These are phyloP conservation scores for Mollisiaceae sp. DNA, from an alignment of 2,329 filamentous ascomycete genomes.

Conservation along the genomic window DNA sequence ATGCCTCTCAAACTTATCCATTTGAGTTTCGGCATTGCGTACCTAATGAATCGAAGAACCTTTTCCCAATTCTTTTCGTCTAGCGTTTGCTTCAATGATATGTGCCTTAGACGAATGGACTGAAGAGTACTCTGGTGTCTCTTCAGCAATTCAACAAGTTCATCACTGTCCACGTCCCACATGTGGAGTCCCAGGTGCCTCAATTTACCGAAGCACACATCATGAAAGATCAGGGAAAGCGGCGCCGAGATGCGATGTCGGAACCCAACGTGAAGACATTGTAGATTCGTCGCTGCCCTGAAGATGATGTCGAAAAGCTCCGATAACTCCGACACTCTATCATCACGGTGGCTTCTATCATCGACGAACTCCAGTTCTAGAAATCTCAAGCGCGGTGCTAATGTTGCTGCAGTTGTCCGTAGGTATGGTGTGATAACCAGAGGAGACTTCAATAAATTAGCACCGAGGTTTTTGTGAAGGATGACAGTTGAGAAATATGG, in stretches of 20 bases:
- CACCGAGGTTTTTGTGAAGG: no score
- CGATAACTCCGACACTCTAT: slow-evolving; percentile 62
- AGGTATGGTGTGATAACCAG: slow-evolving; percentile 54
- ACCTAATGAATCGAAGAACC: slow-evolving; percentile 59
- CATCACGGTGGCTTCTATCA: slow-evolving; percentile 55
- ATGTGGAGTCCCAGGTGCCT: slow-evolving; percentile 68
- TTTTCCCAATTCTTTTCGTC: slow-evolving; percentile 58
- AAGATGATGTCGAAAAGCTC: slow-evolving; percentile 63
- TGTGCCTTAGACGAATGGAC: slow-evolving; percentile 62
- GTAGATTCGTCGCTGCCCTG: slow-evolving; percentile 61
- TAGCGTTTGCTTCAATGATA: slow-evolving; percentile 58
- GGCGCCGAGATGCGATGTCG: slow-evolving; percentile 60
- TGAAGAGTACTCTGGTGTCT: slow-evolving; percentile 61
- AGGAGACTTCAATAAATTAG: slow-evolving; percentile 50
- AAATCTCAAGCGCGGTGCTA: slow-evolving; percentile 63
- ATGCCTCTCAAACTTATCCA: slow-evolving; percentile 68
- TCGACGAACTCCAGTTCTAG: slow-evolving; percentile 66
- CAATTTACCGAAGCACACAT: slow-evolving; percentile 64
- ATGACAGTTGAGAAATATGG: no score
- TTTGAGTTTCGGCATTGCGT: slow-evolving; percentile 60
- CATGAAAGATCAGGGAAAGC: slow-evolving; percentile 66
- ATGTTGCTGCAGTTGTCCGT: slow-evolving; percentile 51
- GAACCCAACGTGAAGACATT: slow-evolving; percentile 69
- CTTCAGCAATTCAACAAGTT: slow-evolving; percentile 62
- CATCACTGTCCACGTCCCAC: slow-evolving; percentile 64